A percentile compares a stretch with the other conserved stretches of the same genome.
These are phyloP conservation scores for Floccularia luteovirens DNA, from an alignment of 768 basidiomycete genomes.

Conservation along the genomic window DNA sequence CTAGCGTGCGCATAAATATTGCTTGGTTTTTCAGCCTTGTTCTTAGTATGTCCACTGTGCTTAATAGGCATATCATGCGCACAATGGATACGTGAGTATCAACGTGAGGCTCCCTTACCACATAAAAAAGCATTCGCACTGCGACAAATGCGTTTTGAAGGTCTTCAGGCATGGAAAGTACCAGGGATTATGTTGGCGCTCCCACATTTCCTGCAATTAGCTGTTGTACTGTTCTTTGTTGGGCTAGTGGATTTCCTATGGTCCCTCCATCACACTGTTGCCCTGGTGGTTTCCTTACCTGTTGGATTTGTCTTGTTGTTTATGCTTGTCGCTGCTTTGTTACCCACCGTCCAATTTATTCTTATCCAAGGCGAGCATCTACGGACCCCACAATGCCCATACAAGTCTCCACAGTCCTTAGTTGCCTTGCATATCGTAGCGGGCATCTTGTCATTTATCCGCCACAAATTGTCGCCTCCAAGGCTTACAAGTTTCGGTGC, in stretches of 20 bases:
- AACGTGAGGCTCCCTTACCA: constrained; percentile 1
- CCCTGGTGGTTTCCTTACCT: constrained; percentile 4
- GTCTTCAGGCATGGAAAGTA: constrained; percentile 12
- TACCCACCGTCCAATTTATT: neutral
- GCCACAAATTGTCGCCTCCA: too few relatives aligned
- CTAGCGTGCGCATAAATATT: neutral
- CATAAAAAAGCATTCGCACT: constrained; percentile 7
- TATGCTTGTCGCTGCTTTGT: constrained; percentile 1
- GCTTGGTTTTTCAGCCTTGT: constrained; percentile 3
- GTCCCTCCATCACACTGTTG: constrained; percentile 8
- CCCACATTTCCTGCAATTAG: constrained; percentile 13
- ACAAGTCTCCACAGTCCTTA: neutral
- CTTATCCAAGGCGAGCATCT: neutral
- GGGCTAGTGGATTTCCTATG: constrained; percentile 13
- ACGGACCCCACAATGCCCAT: neutral
- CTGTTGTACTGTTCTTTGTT: constrained; percentile 14
- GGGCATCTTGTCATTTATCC: too few relatives aligned
- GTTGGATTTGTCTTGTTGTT: constrained; percentile 6
- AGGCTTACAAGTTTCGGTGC: too few relatives aligned
- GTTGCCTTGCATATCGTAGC: too few relatives aligned
- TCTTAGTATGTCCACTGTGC: neutral
- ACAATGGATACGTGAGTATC: constrained; percentile 2
- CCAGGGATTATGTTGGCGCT: constrained; percentile 10
- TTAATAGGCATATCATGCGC: neutral
- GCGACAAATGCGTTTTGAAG: constrained; percentile 11